These are phyloP conservation scores for Sclerotinia sclerotiorum DNA, from an alignment of 2,329 filamentous ascomycete genomes.

Conservation along the genomic window DNA sequence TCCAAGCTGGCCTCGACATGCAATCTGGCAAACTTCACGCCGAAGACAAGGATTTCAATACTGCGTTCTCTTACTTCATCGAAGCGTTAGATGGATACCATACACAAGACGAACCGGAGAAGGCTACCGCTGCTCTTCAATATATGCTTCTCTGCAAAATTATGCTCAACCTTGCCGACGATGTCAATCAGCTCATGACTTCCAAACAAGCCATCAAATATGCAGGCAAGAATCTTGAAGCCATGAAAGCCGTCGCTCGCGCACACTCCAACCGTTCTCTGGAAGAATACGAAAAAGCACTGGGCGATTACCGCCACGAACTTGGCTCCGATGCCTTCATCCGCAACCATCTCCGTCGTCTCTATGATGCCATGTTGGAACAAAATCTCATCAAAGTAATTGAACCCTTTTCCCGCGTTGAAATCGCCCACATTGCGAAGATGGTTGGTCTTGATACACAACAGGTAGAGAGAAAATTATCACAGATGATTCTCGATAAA, in stretches of 20 bases:
- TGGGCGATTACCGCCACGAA: constrained; percentile 88
- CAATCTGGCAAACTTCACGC: constrained; percentile 98
- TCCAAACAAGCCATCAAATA: constrained; percentile 98
- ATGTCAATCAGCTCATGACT: constrained; percentile 90
- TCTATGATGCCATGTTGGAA: constrained; percentile 98
- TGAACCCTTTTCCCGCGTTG: constrained; percentile 95
- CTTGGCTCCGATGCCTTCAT: constrained; percentile 94
- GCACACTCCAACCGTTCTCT: constrained; percentile 94
- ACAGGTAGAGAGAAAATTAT: constrained; percentile 96
- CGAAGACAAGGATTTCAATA: constrained; percentile 99
- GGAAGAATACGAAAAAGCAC: constrained; percentile 93
- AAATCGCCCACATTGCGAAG: constrained; percentile 94
- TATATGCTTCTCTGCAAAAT: constrained; percentile 99
- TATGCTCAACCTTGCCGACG: constrained; percentile 96
- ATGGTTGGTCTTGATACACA: constrained; percentile 96
- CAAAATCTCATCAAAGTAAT: constrained; percentile 99
- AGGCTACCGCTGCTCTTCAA: constrained; percentile 95
- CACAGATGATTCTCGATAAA: constrained; percentile 99
- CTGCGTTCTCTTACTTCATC: constrained; percentile 98
- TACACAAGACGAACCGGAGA: constrained; percentile 80
- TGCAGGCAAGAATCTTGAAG: constrained; percentile 90
- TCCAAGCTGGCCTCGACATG: constrained; percentile 98
- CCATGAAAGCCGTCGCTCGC: constrained; percentile 97
- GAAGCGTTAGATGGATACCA: constrained; percentile 97
- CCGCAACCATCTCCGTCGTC: constrained; percentile 88